A percentile compares a stretch with the other conserved stretches of the same genome.
Evolutionary conservation across 2,329 filamentous ascomycete genomes (phyloP).

Genomic region (Proliferodiscus dingleyae): DNA sequence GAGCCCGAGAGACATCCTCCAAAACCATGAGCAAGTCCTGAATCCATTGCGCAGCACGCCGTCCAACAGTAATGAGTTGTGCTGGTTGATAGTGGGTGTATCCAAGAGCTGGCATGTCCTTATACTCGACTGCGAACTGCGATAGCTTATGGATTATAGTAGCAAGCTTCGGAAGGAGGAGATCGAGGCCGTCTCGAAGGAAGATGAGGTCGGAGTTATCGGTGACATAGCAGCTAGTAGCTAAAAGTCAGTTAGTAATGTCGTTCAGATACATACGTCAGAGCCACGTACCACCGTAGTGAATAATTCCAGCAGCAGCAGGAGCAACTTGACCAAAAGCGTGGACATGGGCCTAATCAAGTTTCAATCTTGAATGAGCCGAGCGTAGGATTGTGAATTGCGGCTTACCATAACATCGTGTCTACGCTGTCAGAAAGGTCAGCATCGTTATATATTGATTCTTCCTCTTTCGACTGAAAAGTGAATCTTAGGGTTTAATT

Average conservation of each 20-base stretch:
- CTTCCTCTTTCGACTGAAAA: no score
- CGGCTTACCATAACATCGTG: slow-evolving; percentile 64
- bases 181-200: slow-evolving; percentile 60
- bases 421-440: slow-evolving; percentile 37
- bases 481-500: no score
- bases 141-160: slow-evolving; percentile 71
- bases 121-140: slow-evolving; percentile 66
- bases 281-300: slow-evolving; percentile 51
- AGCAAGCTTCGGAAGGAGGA: slow-evolving; percentile 70
- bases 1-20: slow-evolving; percentile 63
- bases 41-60: slow-evolving; percentile 62
- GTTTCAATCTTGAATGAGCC: no score
- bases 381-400: no score
- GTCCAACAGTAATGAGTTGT: slow-evolving; percentile 38
- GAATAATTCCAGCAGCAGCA: slow-evolving; percentile 76
- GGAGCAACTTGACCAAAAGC: slow-evolving; percentile 70
- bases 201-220: slow-evolving; percentile 77
- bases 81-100: slow-evolving; percentile 71
- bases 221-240: slow-evolving; percentile 38
- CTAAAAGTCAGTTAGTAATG: no score
- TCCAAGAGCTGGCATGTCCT: slow-evolving; percentile 65
- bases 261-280: no score
- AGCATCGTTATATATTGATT: no score
- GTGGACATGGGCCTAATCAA: slow-evolving; percentile 51
- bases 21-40: slow-evolving; percentile 73